Evolutionary conservation across 2,329 filamentous ascomycete genomes (phyloP).

Genomic region (Bisporella sp.): DNA sequence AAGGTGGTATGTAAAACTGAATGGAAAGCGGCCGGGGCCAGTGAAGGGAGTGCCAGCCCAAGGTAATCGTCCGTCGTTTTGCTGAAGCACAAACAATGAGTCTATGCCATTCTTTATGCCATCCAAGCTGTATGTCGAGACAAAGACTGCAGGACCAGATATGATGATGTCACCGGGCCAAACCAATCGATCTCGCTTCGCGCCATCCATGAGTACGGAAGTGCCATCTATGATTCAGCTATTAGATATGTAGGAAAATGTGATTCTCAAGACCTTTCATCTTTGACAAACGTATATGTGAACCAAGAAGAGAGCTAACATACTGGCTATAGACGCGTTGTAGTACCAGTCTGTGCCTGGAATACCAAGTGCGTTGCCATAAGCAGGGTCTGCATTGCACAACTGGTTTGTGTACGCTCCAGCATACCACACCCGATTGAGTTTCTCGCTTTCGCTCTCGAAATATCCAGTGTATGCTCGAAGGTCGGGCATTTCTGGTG

Average conservation of each 20-base stretch:
- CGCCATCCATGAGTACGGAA: not conserved
- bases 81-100: not conserved
- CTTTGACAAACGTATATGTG: no score
- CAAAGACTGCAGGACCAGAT: not conserved
- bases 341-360: no score
- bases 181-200: not conserved
- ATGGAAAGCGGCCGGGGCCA: not conserved
- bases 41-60: not conserved
- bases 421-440: slow-evolving; percentile 39
- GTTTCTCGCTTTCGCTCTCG: slow-evolving; percentile 37
- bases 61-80: not conserved
- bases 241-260: no score
- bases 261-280: no score
- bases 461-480: slow-evolving; percentile 43
- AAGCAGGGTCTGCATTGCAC: not conserved
- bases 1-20: not conserved
- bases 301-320: no score
- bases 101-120: not conserved
- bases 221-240: not conserved
- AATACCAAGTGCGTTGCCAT: not conserved
- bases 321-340: no score
- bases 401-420: not conserved
- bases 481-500: not conserved
- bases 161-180: not conserved
- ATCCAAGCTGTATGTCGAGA: not conserved